Percentiles rank a stretch among this genome's conserved stretches.
Conservation (phyloP, 1,139 yeast species). For the Saccharomyces hybrid region DNA sequence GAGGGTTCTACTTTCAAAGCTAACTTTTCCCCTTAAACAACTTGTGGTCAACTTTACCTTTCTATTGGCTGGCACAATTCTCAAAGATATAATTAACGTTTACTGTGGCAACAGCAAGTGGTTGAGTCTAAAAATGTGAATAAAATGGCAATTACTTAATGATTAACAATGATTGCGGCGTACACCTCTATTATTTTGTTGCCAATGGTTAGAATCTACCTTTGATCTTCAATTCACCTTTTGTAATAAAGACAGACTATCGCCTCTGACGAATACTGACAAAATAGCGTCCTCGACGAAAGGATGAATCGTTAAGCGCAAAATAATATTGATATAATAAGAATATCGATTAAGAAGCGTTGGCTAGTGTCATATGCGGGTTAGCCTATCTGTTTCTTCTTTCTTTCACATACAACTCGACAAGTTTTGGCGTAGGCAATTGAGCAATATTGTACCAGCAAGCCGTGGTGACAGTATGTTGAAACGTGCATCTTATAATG, state of each 20-base stretch:
- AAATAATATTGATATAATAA: not conserved
- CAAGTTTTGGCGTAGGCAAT: not conserved
- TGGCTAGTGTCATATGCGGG: not conserved
- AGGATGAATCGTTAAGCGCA: not conserved
- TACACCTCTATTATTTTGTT: not conserved
- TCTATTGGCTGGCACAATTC: not conserved
- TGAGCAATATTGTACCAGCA: not conserved
- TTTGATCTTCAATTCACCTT: not conserved
- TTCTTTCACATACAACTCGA: not conserved
- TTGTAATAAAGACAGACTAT: not conserved
- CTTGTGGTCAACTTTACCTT: not conserved
- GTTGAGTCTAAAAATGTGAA: not conserved
- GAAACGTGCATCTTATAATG: not conserved
- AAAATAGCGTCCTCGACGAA: slow-evolving; percentile 1
- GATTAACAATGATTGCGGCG: not conserved
- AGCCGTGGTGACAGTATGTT: not conserved
- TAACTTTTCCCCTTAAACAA: not conserved
- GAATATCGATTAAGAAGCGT: not conserved
- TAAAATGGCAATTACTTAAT: not conserved
- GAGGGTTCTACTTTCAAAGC: not conserved
- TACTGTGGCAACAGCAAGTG: not conserved
- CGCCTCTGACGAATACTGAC: not conserved
- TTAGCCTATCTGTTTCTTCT: not conserved
- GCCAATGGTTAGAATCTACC: not conserved
- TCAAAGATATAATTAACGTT: not conserved